Percentiles rank a stretch among this genome's conserved stretches.
Conservation (phyloP, 352 stramenopile species). For the Globisporangium sylvaticum region DNA sequence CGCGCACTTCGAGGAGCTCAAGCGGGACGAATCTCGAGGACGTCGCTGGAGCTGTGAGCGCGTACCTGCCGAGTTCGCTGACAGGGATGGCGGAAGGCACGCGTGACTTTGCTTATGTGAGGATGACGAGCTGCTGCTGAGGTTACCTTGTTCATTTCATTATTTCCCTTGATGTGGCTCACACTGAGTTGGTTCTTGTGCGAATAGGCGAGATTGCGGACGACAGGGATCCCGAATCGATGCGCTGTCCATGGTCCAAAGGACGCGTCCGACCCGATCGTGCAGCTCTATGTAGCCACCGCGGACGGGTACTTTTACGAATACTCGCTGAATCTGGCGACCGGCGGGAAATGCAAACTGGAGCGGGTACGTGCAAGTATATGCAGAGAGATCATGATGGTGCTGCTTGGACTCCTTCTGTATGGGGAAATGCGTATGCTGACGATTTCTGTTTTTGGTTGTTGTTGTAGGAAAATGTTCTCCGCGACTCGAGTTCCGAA, state of each 20-base stretch:
- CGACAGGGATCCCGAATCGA: slow-evolving; percentile 65
- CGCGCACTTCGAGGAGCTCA: slow-evolving; percentile 27
- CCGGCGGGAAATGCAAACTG: slow-evolving; percentile 79
- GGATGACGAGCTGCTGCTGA: neutral
- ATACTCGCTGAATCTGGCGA: slow-evolving; percentile 70
- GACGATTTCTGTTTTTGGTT: slow-evolving; percentile 1
- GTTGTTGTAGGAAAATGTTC: slow-evolving; percentile 64
- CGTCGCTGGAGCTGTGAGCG: slow-evolving; percentile 59
- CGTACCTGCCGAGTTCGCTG: slow-evolving; percentile 73
- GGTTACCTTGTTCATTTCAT: neutral
- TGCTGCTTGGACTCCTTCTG: neutral
- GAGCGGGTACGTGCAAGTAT: slow-evolving; percentile 44
- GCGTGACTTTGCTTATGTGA: slow-evolving; percentile 84
- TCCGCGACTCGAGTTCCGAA: slow-evolving; percentile 78
- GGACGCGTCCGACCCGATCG: slow-evolving; percentile 40
- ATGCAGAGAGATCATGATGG: neutral
- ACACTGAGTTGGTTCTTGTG: slow-evolving; percentile 1
- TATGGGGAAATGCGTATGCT: neutral
- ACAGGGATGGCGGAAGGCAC: slow-evolving; percentile 81
- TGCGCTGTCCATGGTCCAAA: slow-evolving; percentile 78
- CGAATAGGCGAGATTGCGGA: slow-evolving; percentile 60
- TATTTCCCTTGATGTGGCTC: slow-evolving; percentile 6
- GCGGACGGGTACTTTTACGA: slow-evolving; percentile 85
- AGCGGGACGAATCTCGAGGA: slow-evolving; percentile 59
- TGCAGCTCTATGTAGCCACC: slow-evolving; percentile 79